Percentiles rank a stretch among this genome's conserved stretches.
Evolutionary conservation across 164 flowering plant species (phyloP).

Genomic region (Vitis labrusca): DNA sequence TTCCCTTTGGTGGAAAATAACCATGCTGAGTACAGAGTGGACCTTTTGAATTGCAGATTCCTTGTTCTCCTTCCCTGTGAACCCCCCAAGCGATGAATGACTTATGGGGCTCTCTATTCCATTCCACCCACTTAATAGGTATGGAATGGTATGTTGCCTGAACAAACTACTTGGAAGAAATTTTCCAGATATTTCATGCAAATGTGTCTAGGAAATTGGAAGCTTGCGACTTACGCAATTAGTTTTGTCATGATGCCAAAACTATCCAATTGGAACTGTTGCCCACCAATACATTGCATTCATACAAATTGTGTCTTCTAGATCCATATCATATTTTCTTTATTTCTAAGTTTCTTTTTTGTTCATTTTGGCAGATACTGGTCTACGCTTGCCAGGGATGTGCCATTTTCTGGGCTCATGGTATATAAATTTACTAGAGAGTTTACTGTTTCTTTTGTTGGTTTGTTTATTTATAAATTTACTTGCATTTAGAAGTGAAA

Average conservation of each 20-base stretch:
- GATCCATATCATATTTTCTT: background rate
- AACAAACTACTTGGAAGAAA: background rate
- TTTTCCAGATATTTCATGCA: too few species aligned
- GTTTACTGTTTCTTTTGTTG: background rate
- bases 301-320: background rate
- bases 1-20: too few species aligned
- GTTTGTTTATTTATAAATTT: background rate
- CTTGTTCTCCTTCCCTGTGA: too few species aligned
- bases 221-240: too few species aligned
- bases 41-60: too few species aligned
- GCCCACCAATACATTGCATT: background rate
- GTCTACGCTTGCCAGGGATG: slow-evolving; percentile 97
- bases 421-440: slow-evolving; percentile 29
- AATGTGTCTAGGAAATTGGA: too few species aligned
- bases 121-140: too few species aligned
- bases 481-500: background rate
- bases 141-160: too few species aligned
- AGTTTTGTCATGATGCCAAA: too few species aligned
- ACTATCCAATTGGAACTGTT: background rate
- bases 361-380: slow-evolving; percentile 57
- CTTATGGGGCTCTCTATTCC: too few species aligned
- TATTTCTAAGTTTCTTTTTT: slow-evolving; percentile 1
- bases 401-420: slow-evolving; percentile 97
- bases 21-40: too few species aligned
- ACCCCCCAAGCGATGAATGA: too few species aligned